These are phyloP conservation scores for Gymnopilus junonius DNA, from an alignment of 768 basidiomycete species.

Conservation along the genomic window DNA sequence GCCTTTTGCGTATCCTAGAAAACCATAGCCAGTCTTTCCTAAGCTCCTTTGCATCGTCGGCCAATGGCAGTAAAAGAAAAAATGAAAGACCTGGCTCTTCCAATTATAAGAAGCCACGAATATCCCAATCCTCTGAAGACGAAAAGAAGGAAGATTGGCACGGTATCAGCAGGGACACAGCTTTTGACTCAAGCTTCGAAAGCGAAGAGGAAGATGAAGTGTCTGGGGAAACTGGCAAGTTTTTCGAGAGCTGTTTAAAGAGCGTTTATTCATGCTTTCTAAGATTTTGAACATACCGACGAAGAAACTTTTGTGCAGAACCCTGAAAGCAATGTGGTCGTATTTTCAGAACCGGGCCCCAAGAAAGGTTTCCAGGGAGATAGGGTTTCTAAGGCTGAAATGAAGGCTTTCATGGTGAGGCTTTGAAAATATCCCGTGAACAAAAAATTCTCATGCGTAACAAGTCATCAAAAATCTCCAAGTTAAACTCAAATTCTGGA, in stretches of 20 bases:
- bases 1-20: slow-evolving; percentile 45
- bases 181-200: slow-evolving; percentile 14
- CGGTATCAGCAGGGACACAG: slow-evolving; percentile 32
- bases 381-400: slow-evolving; percentile 43
- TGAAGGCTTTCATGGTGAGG: slow-evolving; percentile 78
- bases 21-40: slow-evolving; percentile 54
- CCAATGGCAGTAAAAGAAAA: slow-evolving; percentile 19
- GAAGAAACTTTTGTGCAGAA: slow-evolving; percentile 46
- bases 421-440: neutral
- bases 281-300: slow-evolving; percentile 47
- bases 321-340: slow-evolving; percentile 47
- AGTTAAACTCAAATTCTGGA: slow-evolving; percentile 46
- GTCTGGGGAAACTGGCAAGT: slow-evolving; percentile 8
- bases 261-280: neutral
- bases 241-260: neutral
- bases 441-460: slow-evolving; percentile 7
- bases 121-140: slow-evolving; percentile 20
- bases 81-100: neutral
- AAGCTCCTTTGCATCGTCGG: slow-evolving; percentile 40
- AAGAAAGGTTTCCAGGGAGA: slow-evolving; percentile 17
- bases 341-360: slow-evolving; percentile 47
- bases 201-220: slow-evolving; percentile 20
- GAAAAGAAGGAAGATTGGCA: slow-evolving; percentile 44
- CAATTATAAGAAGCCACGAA: slow-evolving; percentile 26
- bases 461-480: slow-evolving; percentile 81